phyloP scores from a whole-genome alignment of 2,329 filamentous ascomycete genomes.

The Ascochyta pisi region DNA sequence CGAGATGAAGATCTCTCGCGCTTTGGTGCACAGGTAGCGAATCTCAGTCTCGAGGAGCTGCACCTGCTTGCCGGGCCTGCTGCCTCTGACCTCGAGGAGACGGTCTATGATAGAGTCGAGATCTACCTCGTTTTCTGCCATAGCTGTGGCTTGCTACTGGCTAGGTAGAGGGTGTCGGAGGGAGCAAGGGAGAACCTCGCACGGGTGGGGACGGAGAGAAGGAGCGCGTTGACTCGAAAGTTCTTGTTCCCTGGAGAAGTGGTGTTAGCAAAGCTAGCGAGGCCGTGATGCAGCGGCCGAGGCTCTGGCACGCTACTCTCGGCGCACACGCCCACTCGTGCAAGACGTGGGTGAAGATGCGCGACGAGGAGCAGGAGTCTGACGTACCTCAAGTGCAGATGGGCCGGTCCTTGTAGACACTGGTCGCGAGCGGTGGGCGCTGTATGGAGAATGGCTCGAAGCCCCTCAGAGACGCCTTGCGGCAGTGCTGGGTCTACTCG shows the following conservation, averaged over 20 bases:
- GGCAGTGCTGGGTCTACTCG: slow-evolving; percentile 45
- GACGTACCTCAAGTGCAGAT: slow-evolving; percentile 42
- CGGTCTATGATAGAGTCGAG: slow-evolving; percentile 99
- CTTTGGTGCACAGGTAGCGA: slow-evolving; percentile 96
- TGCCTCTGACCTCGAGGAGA: slow-evolving; percentile 95
- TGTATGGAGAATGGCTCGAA: slow-evolving; percentile 48
- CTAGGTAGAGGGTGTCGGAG: slow-evolving; percentile 28
- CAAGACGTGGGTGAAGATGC: neutral
- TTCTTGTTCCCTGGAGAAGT: slow-evolving; percentile 26
- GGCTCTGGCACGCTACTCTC: slow-evolving; percentile 16
- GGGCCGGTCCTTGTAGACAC: slow-evolving; percentile 27
- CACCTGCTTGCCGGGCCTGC: slow-evolving; percentile 97
- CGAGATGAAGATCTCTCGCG: slow-evolving; percentile 98
- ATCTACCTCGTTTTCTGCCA: slow-evolving; percentile 91
- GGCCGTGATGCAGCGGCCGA: slow-evolving; percentile 22
- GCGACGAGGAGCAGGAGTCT: slow-evolving; percentile 4
- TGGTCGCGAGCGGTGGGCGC: slow-evolving; percentile 33
- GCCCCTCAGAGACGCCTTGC: slow-evolving; percentile 49
- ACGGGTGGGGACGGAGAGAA: slow-evolving; percentile 34
- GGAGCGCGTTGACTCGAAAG: slow-evolving; percentile 33
- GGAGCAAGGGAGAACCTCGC: slow-evolving; percentile 47
- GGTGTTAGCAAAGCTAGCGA: slow-evolving; percentile 29
- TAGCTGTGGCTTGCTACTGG: slow-evolving; percentile 56
- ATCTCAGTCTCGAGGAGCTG: slow-evolving; percentile 97
- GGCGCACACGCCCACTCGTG: slow-evolving; percentile 2